phyloP scores from a whole-genome alignment of 345 rosid genomes.

The Salix koriyanagi region DNA sequence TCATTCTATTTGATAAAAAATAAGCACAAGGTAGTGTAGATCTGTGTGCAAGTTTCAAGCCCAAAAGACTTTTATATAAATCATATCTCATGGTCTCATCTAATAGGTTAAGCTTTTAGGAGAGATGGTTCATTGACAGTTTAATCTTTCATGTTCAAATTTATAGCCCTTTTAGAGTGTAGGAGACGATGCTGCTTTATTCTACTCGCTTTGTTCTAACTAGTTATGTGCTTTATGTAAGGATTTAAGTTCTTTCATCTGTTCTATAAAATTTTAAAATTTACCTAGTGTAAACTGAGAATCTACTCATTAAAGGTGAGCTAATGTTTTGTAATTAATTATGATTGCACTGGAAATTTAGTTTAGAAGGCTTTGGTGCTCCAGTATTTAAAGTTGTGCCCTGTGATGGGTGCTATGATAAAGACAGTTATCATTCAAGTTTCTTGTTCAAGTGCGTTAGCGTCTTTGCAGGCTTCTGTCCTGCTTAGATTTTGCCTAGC shows the following conservation, averaged over 20 bases:
- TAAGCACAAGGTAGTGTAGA: no score
- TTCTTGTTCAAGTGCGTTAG: neutral
- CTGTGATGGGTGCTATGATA: neutral
- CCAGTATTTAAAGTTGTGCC: neutral
- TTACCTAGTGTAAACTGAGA: neutral
- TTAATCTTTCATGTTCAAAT: neutral
- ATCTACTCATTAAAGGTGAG: neutral
- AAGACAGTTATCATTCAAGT: neutral
- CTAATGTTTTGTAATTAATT: neutral
- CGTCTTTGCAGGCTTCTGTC: neutral
- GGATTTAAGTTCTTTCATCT: neutral
- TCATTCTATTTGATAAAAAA: no score
- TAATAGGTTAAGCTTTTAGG: no score
- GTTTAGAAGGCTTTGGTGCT: neutral
- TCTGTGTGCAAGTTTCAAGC: no score
- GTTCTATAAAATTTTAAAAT: neutral
- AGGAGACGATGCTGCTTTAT: neutral
- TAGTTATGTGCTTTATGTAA: neutral
- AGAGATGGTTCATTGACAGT: no score
- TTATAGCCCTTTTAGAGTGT: neutral
- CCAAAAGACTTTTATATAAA: no score
- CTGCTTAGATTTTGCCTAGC: neutral
- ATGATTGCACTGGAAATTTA: neutral
- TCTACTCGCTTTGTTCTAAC: neutral
- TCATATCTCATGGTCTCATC: no score